phyloP scores from a whole-genome alignment of 495 filamentous ascomycete genomes.

The Staphylotrichum longicolle region DNA sequence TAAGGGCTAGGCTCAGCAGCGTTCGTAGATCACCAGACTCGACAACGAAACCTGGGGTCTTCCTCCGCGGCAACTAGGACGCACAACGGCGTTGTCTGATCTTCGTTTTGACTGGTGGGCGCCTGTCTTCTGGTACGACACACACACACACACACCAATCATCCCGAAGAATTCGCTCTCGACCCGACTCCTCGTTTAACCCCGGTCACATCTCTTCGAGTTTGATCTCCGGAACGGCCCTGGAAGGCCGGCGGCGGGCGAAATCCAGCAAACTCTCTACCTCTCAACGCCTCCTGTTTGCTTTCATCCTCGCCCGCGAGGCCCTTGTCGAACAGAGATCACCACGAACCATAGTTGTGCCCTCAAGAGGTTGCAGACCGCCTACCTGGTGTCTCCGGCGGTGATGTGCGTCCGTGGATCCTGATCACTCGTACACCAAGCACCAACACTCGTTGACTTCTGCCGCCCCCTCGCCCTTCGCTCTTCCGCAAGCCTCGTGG shows the following conservation, averaged over 20 bases:
- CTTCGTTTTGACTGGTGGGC: constrained; percentile 34
- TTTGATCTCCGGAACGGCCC: constrained; percentile 30
- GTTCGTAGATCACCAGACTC: constrained; percentile 23
- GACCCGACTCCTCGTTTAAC: constrained; percentile 19
- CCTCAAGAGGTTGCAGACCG: constrained; percentile 24
- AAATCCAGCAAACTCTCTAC: not conserved
- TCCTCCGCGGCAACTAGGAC: constrained; percentile 15
- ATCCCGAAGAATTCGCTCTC: constrained; percentile 22
- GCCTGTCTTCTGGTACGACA: constrained; percentile 30
- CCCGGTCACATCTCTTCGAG: constrained; percentile 18
- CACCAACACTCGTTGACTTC: constrained; percentile 21
- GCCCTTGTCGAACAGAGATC: constrained; percentile 32
- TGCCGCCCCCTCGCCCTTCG: constrained; percentile 3
- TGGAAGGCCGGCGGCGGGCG: not conserved
- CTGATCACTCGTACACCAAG: constrained; percentile 22
- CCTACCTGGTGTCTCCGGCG: constrained; percentile 23
- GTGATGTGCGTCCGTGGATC: constrained; percentile 24
- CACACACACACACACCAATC: constrained; percentile 27
- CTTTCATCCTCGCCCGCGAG: constrained; percentile 6
- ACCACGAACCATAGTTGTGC: constrained; percentile 25
- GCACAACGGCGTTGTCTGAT: constrained; percentile 30
- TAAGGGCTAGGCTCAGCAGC: constrained; percentile 16
- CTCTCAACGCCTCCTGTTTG: not conserved
- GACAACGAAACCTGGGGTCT: constrained; percentile 17
- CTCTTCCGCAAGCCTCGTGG: constrained; percentile 1